Evolutionary conservation across 495 filamentous ascomycete species (phyloP), one percentile per base, ranked within the genome.

Genomic region (Mytilinidion resinicola): DNA sequence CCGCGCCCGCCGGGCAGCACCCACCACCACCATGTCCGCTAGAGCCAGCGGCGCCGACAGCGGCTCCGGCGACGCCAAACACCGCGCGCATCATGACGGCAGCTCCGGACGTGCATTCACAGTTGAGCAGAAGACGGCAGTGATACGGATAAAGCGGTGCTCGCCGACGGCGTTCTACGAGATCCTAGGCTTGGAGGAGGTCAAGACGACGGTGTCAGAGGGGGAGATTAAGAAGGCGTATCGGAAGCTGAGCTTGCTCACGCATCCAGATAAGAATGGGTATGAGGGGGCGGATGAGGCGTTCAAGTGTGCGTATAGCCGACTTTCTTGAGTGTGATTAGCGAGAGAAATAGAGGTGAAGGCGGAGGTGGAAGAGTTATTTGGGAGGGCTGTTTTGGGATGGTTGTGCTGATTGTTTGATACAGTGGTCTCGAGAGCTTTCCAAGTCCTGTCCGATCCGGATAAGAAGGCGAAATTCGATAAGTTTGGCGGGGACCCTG

Each of bases 251-350:
- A 89, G 87, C 57, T 73, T 98, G 58, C 78, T 87, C 61, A 90
- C 95, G 63, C 93, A 98, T 74, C 93, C 93, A 60, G 92, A 96
- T 82, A 91, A 98, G 78, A 98, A 96, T 77, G 91, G 90, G n/a
- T 91, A 95, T 72, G 88, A 92, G 33, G 85, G 91, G 36, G 91
- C 93, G 54, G 93, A 96, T 72, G 93, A 98, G 74, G 93, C 93
- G 20, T 98, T 98, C 73, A 97, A 97, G 74, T 74, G 85, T 88
- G 69, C 75, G 84, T 78, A 39, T 2, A 7, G 3, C 34, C 34
- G 8, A 54, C 39, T 57, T 19, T 62, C 7, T 47, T 17, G 10
- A 6, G 7, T 42, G 41, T 14, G 4, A 17, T 42, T 14, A n/a
- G n/a, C n/a, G n/a, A n/a, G n/a, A n/a, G n/a, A n/a, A n/a, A n/a